Conservation (phyloP, 352 stramenopile species). For the Globisporangium apiculatum region DNA sequence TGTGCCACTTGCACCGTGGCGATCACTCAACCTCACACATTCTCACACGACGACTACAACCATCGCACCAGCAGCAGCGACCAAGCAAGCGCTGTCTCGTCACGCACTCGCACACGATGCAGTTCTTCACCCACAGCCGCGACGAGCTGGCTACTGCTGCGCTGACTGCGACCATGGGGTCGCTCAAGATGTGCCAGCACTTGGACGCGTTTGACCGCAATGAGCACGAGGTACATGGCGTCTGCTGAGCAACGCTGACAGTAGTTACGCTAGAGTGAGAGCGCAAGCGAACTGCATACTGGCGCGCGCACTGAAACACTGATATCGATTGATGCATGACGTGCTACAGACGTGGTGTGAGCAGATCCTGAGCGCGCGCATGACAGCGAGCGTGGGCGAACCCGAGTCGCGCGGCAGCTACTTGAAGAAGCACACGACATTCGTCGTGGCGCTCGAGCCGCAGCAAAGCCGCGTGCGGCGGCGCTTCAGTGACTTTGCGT, state of each 20-base stretch:
- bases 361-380: constrained; percentile 4
- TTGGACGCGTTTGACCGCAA: constrained; percentile 13
- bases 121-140: constrained; percentile 30
- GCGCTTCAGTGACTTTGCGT: constrained; percentile 71
- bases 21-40: background rate
- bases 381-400: constrained; percentile 24
- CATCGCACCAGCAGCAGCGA: constrained; percentile 2
- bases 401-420: constrained; percentile 55
- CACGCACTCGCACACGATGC: constrained; percentile 14
- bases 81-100: background rate
- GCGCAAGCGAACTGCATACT: too few species aligned
- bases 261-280: background rate
- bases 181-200: constrained; percentile 20
- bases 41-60: background rate
- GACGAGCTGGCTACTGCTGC: constrained; percentile 21
- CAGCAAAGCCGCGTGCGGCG: constrained; percentile 32
- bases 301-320: too few species aligned
- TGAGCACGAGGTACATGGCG: constrained; percentile 23
- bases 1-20: too few species aligned
- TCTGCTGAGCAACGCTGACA: background rate
- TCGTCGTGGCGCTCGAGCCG: constrained; percentile 31
- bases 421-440: constrained; percentile 71
- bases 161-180: constrained; percentile 27
- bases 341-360: constrained; percentile 4
- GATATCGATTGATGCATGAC: too few species aligned